Evolutionary conservation across 768 basidiomycete species (phyloP), one percentile per base, ranked within the genome.

Genomic region (Cyclocybe aegerita): DNA sequence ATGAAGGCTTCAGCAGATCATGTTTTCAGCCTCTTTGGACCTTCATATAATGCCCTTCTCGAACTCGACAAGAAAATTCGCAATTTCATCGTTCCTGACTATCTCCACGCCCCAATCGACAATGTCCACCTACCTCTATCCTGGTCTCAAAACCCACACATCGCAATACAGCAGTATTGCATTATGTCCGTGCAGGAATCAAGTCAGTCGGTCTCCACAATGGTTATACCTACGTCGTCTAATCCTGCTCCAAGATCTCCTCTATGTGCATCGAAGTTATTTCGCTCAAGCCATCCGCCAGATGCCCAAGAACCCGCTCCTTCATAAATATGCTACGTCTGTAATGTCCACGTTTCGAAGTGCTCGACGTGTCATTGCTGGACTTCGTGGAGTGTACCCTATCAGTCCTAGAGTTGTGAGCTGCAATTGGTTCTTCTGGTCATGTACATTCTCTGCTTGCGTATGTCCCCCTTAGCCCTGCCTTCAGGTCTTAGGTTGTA

Each of bases 21-120:
- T 56, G 67, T 73, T 1, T 76, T 78, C 54, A 70, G 64, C 40
- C 69, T 63, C 4, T 65, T 64, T 43, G 61, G 59, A 12, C 71
- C 72, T 3, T 61, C 64, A 11, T 83, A 82, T 57, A 59, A 68
- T 8, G 67, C 71, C 4, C 57, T 83, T 2, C 68, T 82, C 29
- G 73, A 76, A 17, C 59, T 81, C 43, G 81, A 84, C 65, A 69
- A 70, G 43, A 72, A 67, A 32, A 76, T 84, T 40, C 76, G 80
- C 35, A 71, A 74, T 30, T 81, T 79, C 56, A 72, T 73, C 0
- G 59, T 78, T 3, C 79, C 81, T 0, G 56, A 61, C 8, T 67
- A 77, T 50, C 61, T 83, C 4, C 73, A 71, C 42, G 68, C 70
- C 10, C 77, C 76, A 8, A 62, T 60, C 36, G 50, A 59, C 39